phyloP scores from a whole-genome alignment of 768 basidiomycete species.

The Calvatia gigantea region DNA sequence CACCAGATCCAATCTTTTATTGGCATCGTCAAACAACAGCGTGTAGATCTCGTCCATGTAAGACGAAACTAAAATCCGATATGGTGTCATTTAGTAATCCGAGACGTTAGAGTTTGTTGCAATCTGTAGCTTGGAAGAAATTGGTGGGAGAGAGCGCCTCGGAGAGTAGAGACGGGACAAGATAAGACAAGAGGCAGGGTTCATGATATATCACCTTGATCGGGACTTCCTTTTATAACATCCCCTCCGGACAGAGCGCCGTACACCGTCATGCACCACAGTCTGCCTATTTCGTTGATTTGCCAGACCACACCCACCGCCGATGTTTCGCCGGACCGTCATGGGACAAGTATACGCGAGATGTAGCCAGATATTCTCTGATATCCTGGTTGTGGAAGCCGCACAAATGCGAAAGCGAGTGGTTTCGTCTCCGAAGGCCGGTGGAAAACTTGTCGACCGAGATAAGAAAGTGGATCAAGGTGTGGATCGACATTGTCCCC shows the following conservation, averaged over 20 bases:
- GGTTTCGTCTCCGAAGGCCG: background rate
- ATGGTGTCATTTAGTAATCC: constrained; percentile 24
- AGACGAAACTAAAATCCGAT: constrained; percentile 60
- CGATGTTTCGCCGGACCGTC: constrained; percentile 9
- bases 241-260: background rate
- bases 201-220: background rate
- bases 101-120: background rate
- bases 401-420: background rate
- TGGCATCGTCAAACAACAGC: constrained; percentile 55
- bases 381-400: background rate
- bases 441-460: background rate
- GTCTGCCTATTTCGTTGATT: constrained; percentile 4
- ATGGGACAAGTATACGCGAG: background rate
- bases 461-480: constrained; percentile 1
- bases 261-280: background rate
- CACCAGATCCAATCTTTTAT: constrained; percentile 39
- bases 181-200: background rate
- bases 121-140: no score
- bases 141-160: no score
- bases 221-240: constrained; percentile 13
- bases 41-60: constrained; percentile 62
- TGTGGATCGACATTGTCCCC: background rate
- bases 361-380: background rate
- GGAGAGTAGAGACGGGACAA: background rate
- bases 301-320: background rate